Base-by-base conservation (phyloP, 495 filamentous ascomycete species). In the Umbilicaria muhlenbergii region DNA sequence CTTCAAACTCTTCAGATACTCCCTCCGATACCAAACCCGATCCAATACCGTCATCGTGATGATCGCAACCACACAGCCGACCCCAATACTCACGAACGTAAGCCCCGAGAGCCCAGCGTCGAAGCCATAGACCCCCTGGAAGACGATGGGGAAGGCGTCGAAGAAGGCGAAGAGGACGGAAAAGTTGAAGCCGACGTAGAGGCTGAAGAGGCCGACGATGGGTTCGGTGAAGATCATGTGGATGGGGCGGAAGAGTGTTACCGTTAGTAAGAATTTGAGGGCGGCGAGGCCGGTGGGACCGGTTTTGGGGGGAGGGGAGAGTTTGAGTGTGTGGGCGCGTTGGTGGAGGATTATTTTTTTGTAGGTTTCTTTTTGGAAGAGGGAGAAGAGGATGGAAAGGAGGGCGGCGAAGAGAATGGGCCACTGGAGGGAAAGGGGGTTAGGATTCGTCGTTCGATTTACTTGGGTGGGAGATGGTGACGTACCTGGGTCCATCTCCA, bases 111-210 rank as follows among this genome's bases (percentile, higher is more conserved):
- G 50, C 36, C 68, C 69, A 5, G 60, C 40, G 3, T 55, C 47
- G 41, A 77, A 75, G 34, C 53, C 49, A 51, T 81, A 78, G 14
- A 70, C 57, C 3, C 47, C 46, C 36, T 58, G 34, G 47, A 75
- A 78, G 5, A 73, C 57, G 37, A 68, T 63, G 0, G 76, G 78
- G 18, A 80, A 67, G 0, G 75, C 75, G 11, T 74, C 74, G 47
- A 84, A 81, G 62, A 82, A 83, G 17, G 60, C 62, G 49, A 76
- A 83, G 3, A 84, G 66, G 1, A 78, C 70, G 6, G 67, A 68
- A 45, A 81, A 83, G 43, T 72, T 71, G 53, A 77, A 81, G 4
- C 69, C 63, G 2, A 68, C 63, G 53, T 84, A 84, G 11, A 83
- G 54, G 19, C 64, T 74, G 32, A 77, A 62, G 19, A 74, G 69